Conservation (phyloP, 495 filamentous ascomycete genomes). For the Trichoderma parareesei region DNA sequence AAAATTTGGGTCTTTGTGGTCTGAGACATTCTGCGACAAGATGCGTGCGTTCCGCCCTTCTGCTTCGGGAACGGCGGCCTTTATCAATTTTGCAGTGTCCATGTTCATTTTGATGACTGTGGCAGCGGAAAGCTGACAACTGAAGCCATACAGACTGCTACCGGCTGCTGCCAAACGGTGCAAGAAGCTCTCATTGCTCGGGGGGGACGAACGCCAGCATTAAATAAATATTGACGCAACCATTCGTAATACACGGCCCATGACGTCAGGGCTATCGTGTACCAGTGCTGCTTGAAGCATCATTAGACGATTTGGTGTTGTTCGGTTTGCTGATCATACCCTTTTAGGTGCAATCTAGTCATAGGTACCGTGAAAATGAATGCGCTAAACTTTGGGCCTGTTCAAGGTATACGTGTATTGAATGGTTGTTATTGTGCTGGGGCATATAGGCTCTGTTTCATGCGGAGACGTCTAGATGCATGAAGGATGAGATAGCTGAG, state of each 20-base stretch:
- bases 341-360: not conserved
- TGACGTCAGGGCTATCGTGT: not conserved
- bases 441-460: too few species aligned
- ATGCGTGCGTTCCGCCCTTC: constrained; percentile 25
- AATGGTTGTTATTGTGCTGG: too few species aligned
- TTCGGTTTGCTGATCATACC: not conserved
- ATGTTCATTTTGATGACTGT: constrained; percentile 22
- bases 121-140: too few species aligned
- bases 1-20: constrained; percentile 31
- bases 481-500: too few species aligned
- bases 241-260: not conserved
- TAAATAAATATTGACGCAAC: not conserved
- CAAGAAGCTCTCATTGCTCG: too few species aligned
- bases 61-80: constrained; percentile 23
- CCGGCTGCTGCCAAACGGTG: too few species aligned
- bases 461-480: too few species aligned
- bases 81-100: constrained; percentile 24
- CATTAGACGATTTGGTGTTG: not conserved
- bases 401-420: too few species aligned
- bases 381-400: too few species aligned
- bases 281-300: not conserved
- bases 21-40: constrained; percentile 22
- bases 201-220: not conserved
- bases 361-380: not conserved
- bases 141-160: too few species aligned